Evolutionary conservation across 306 rosid genomes (phyloP).

Genomic region (Pterocarpus macrocarpus): DNA sequence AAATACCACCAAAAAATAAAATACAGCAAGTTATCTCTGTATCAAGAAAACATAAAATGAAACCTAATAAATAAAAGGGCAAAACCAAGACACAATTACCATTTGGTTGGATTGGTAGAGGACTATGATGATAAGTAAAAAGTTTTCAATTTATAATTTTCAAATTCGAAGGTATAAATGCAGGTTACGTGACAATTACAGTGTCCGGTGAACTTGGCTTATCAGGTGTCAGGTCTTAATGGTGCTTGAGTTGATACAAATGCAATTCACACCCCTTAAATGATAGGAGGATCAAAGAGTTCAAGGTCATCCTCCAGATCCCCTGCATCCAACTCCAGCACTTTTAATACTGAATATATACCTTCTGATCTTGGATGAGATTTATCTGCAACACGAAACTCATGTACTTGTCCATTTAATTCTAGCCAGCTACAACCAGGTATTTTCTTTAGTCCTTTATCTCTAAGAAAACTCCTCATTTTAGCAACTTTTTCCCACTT

Average conservation of each 20-base stretch:
- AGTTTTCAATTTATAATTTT: conserved; percentile 4
- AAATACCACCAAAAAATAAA: background rate
- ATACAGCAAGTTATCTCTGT: no score
- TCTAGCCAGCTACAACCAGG: conserved; percentile 86
- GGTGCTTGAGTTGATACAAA: conserved; percentile 18
- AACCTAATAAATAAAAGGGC: no score
- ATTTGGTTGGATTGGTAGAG: background rate
- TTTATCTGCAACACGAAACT: conserved; percentile 80
- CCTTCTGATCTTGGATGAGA: conserved; percentile 70
- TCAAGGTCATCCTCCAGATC: conserved; percentile 47
- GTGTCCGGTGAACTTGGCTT: conserved; percentile 1
- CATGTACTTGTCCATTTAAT: conserved; percentile 64
- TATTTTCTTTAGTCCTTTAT: conserved; percentile 72
- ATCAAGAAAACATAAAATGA: background rate
- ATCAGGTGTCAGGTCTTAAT: conserved; percentile 1
- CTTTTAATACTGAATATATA: conserved; percentile 59
- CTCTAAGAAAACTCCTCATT: conserved; percentile 76
- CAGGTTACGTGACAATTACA: conserved; percentile 5
- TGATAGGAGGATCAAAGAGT: conserved; percentile 26
- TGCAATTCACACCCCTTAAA: conserved; percentile 33
- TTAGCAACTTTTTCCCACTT: conserved; percentile 78
- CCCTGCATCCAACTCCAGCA: conserved; percentile 65
- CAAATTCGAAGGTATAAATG: background rate
- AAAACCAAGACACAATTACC: no score
- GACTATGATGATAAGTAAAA: background rate